phyloP scores from a whole-genome alignment of 371 early-diverging fungal genomes.

The Vairimorpha apis region DNA sequence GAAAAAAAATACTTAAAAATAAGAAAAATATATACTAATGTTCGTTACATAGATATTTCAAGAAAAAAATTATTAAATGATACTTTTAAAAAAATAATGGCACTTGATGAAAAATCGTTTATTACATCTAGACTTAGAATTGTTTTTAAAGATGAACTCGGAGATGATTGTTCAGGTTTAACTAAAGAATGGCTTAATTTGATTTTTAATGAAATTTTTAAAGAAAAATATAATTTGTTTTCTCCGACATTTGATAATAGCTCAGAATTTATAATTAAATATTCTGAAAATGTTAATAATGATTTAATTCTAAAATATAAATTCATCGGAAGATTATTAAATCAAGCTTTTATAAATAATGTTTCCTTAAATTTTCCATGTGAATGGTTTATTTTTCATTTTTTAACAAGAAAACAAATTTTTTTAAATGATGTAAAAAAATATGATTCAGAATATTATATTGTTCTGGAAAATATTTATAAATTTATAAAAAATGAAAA shows the following conservation, averaged over 20 bases:
- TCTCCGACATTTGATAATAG: too few relatives aligned
- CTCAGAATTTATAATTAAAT: too few relatives aligned
- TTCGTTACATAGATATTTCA: too few relatives aligned
- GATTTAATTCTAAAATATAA: slow-evolving; percentile 89
- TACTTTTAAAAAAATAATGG: slow-evolving; percentile 54
- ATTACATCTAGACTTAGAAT: slow-evolving; percentile 72
- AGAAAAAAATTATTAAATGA: slow-evolving; percentile 42
- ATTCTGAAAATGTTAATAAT: slow-evolving; percentile 82
- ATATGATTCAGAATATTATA: slow-evolving; percentile 86
- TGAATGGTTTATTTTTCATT: slow-evolving; percentile 90
- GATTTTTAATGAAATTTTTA: slow-evolving; percentile 88
- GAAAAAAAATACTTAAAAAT: too few relatives aligned
- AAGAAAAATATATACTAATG: too few relatives aligned
- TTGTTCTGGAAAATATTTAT: too few relatives aligned
- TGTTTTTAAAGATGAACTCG: slow-evolving; percentile 87
- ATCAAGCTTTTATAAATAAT: slow-evolving; percentile 91
- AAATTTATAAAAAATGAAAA: too few relatives aligned
- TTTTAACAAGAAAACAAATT: slow-evolving; percentile 76
- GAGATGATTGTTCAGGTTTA: slow-evolving; percentile 93
- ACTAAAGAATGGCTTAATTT: slow-evolving; percentile 95
- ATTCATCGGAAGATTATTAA: slow-evolving; percentile 93
- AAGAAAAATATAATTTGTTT: too few relatives aligned
- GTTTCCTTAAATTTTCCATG: slow-evolving; percentile 85
- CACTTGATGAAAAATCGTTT: slow-evolving; percentile 31
- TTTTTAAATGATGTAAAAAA: slow-evolving; percentile 91